phyloP scores from a whole-genome alignment of 176 grass and related monocot genomes.

The Oropetium thomaeum region DNA sequence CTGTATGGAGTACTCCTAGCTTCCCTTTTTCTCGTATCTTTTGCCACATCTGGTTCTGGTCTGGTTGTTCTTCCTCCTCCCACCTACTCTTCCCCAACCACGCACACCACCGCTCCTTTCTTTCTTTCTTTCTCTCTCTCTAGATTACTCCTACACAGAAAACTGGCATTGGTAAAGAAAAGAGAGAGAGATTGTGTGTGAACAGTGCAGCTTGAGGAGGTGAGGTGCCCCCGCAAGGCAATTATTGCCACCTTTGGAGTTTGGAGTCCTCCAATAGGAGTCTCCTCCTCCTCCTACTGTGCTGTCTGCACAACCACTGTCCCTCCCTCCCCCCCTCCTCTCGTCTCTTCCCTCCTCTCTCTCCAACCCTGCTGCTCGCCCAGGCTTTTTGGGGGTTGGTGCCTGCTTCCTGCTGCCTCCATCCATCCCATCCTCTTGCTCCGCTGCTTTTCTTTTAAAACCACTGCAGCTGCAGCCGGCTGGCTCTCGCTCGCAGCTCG shows the following conservation, averaged over 20 bases:
- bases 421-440: background rate
- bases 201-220: slow-evolving; percentile 14
- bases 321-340: background rate
- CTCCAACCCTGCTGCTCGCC: background rate
- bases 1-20: background rate
- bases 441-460: background rate
- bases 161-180: slow-evolving; percentile 26
- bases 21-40: background rate
- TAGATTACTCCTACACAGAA: background rate
- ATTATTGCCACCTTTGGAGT: slow-evolving; percentile 64
- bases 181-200: too few relatives aligned
- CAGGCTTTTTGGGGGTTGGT: slow-evolving; percentile 18
- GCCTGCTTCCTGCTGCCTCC: slow-evolving; percentile 4
- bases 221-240: slow-evolving; percentile 31
- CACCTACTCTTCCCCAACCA: slow-evolving; percentile 25
- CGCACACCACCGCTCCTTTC: background rate
- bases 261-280: slow-evolving; percentile 57
- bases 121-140: background rate
- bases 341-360: background rate
- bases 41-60: background rate
- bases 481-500: background rate
- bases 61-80: background rate
- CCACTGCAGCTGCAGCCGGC: slow-evolving; percentile 21
- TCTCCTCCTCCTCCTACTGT: slow-evolving; percentile 47
- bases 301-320: slow-evolving; percentile 49